A percentile compares a stretch with the other conserved stretches of the same genome.
Conservation (phyloP, 2,329 filamentous ascomycete species). For the Lasiodiplodia theobromae region DNA sequence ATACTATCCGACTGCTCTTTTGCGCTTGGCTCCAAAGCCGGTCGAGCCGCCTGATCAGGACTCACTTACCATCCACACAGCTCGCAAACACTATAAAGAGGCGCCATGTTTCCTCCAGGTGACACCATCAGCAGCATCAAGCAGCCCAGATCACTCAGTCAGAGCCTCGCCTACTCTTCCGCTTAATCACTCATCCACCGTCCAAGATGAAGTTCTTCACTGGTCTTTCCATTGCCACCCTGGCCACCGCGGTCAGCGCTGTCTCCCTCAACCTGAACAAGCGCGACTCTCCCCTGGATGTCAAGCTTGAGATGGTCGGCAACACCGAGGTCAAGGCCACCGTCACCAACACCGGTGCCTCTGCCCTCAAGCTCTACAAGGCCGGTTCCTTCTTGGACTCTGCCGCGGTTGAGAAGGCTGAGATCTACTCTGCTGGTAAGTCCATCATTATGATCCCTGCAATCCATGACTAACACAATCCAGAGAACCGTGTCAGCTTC, state of each 20-base stretch:
- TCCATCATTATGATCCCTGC: neutral
- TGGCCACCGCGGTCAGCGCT: constrained; percentile 13
- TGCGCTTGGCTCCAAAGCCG: constrained; percentile 8
- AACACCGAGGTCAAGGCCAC: constrained; percentile 63
- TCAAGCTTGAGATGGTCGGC: constrained; percentile 43
- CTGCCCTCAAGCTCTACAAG: constrained; percentile 59
- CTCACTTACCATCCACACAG: neutral
- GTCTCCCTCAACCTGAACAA: constrained; percentile 16
- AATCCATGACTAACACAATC: neutral
- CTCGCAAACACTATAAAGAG: constrained; percentile 7
- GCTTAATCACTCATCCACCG: constrained; percentile 33
- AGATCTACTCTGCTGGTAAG: constrained; percentile 32
- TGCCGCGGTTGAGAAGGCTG: constrained; percentile 48
- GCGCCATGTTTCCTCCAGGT: neutral
- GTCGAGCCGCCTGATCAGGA: constrained; percentile 20
- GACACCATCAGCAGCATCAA: constrained; percentile 13
- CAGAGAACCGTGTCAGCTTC: constrained; percentile 55
- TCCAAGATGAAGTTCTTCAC: constrained; percentile 13
- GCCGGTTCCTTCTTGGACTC: constrained; percentile 59
- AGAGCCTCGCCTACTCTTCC: constrained; percentile 5
- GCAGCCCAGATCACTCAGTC: constrained; percentile 26
- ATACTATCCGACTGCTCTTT: constrained; percentile 13
- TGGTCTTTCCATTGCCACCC: neutral
- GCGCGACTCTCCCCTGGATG: constrained; percentile 17
- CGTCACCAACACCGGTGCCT: constrained; percentile 61